Conservation (phyloP, 805 yeast genomes). For the Kodamaea kakaduensis region DNA sequence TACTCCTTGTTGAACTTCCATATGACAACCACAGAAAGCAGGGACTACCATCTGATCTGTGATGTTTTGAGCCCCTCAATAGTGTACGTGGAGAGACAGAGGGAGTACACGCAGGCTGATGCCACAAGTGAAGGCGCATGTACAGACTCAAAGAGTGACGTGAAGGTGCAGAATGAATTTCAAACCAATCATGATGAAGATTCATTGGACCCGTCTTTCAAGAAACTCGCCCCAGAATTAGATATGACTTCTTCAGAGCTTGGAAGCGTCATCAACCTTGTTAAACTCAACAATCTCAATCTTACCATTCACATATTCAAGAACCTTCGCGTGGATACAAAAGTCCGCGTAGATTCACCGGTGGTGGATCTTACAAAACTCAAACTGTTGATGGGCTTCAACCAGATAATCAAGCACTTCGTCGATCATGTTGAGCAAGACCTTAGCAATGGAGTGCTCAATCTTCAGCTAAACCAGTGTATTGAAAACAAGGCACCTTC, state of each 20-base stretch:
- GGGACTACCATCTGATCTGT: slow-evolving; percentile 33
- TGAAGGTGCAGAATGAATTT: background rate
- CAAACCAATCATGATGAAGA: too few species aligned
- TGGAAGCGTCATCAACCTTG: slow-evolving; percentile 11
- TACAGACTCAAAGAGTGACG: slow-evolving; percentile 2
- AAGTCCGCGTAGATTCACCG: slow-evolving; percentile 19
- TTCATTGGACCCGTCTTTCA: background rate
- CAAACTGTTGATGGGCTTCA: slow-evolving; percentile 29
- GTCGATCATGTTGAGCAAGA: slow-evolving; percentile 22
- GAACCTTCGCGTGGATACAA: slow-evolving; percentile 24
- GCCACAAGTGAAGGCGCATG: background rate
- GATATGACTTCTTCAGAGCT: too few species aligned
- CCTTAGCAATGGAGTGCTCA: slow-evolving; percentile 27
- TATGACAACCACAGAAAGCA: slow-evolving; percentile 25
- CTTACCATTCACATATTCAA: slow-evolving; percentile 18
- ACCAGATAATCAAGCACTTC: slow-evolving; percentile 24
- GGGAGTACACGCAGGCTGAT: slow-evolving; percentile 12
- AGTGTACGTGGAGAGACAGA: slow-evolving; percentile 21
- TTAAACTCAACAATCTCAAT: slow-evolving; percentile 2
- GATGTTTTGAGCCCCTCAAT: slow-evolving; percentile 32
- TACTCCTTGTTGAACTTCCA: slow-evolving; percentile 35
- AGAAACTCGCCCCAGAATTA: too few species aligned
- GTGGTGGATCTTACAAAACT: slow-evolving; percentile 26
- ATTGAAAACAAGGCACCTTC: background rate
- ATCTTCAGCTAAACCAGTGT: slow-evolving; percentile 20